Evolutionary conservation across 768 basidiomycete species (phyloP).

Genomic region (Macrolepiota albuminosa): DNA sequence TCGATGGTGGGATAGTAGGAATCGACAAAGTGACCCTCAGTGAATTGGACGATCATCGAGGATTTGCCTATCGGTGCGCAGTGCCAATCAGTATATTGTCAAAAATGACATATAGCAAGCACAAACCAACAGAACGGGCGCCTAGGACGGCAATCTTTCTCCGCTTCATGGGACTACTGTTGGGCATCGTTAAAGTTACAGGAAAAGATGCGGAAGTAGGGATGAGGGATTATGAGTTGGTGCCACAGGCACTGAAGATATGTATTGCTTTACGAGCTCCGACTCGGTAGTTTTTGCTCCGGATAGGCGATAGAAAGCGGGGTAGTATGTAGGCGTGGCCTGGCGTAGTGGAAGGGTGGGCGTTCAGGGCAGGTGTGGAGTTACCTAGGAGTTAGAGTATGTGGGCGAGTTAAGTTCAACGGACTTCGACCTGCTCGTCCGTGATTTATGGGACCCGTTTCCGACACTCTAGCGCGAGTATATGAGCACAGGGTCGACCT

Average conservation of each 20-base stretch:
- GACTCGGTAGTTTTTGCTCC: conserved; percentile 10
- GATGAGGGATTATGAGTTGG: neutral
- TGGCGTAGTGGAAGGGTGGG: neutral
- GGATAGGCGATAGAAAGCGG: neutral
- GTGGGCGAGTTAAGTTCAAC: conserved; percentile 7
- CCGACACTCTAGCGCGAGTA: conserved; percentile 5
- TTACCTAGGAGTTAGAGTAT: neutral
- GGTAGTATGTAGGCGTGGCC: neutral
- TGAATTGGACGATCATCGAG: conserved; percentile 83
- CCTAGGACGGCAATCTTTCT: conserved; percentile 84
- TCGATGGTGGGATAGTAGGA: conserved; percentile 93
- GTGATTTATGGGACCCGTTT: conserved; percentile 8
- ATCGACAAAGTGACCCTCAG: conserved; percentile 82
- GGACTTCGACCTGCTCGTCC: neutral
- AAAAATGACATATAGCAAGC: conserved; percentile 9
- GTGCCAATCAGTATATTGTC: neutral
- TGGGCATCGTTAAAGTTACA: conserved; percentile 19
- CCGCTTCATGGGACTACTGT: conserved; percentile 43
- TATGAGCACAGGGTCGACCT: conserved; percentile 7
- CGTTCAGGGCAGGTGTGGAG: conserved; percentile 8
- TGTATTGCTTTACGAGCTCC: conserved; percentile 1
- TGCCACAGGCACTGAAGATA: conserved; percentile 5
- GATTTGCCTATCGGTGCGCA: conserved; percentile 68
- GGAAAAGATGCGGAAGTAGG: conserved; percentile 25
- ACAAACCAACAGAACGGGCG: conserved; percentile 78